Evolutionary conservation across 1,284 basidiomycete genomes (phyloP).

Genomic region (Entoloma clypeatum): DNA sequence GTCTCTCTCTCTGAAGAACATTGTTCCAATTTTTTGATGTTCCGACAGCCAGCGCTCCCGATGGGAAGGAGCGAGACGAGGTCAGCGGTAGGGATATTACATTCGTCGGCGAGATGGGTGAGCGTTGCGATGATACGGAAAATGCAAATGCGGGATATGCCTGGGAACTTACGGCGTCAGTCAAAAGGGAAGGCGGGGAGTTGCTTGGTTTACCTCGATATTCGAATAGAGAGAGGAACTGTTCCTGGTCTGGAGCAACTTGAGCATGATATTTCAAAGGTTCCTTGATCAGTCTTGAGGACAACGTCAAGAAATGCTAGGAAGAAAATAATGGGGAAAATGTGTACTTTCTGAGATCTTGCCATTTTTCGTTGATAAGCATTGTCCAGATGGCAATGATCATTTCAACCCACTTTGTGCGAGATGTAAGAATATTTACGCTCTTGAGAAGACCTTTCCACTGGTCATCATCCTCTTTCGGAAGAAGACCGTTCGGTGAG

Average conservation of each 20-base stretch:
- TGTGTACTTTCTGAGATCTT: conserved; percentile 16
- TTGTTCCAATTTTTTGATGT: conserved; percentile 11
- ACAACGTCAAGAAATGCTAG: background rate
- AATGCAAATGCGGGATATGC: conserved; percentile 18
- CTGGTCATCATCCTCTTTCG: conserved; percentile 14
- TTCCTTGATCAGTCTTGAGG: conserved; percentile 16
- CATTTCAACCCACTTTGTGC: conserved; percentile 19
- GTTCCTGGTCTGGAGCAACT: conserved; percentile 9
- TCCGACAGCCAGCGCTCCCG: conserved; percentile 19
- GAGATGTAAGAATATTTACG: conserved; percentile 16
- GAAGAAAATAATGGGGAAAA: background rate
- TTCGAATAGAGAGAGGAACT: conserved; percentile 17
- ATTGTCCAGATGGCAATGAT: conserved; percentile 18
- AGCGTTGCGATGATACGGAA: conserved; percentile 24
- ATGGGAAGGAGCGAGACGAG: conserved; percentile 26
- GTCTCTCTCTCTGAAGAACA: conserved; percentile 4
- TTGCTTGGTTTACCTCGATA: conserved; percentile 19
- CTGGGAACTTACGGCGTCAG: conserved; percentile 5
- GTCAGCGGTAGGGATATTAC: conserved; percentile 19
- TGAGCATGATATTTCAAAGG: conserved; percentile 15
- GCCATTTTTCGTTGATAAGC: conserved; percentile 18
- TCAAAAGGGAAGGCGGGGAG: background rate
- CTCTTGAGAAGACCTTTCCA: conserved; percentile 16
- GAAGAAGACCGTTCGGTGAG: conserved; percentile 13
- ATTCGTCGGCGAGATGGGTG: conserved; percentile 13